phyloP scores from a whole-genome alignment of 2,329 filamentous ascomycete genomes.

The Cladosporium sp. region DNA sequence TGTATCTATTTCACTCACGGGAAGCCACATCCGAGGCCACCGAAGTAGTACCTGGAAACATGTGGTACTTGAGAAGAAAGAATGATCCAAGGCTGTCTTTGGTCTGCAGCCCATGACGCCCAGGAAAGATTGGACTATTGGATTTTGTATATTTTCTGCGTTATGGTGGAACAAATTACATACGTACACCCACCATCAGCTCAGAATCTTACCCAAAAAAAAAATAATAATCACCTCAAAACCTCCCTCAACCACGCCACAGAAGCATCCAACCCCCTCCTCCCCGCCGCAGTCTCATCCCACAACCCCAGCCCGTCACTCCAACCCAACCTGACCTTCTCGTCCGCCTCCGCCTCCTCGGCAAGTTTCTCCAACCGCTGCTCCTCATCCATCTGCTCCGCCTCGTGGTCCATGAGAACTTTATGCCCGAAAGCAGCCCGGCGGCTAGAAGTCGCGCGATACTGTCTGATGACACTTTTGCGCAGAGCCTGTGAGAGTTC shows the following conservation, averaged over 20 bases:
- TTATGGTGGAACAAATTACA: too few relatives aligned
- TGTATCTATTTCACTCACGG: conserved; percentile 5
- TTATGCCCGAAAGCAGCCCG: conserved; percentile 17
- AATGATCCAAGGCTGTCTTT: too few relatives aligned
- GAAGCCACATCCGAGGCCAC: conserved; percentile 8
- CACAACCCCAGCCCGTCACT: conserved; percentile 21
- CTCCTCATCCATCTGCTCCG: conserved; percentile 22
- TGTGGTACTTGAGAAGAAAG: too few relatives aligned
- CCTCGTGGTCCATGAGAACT: conserved; percentile 19
- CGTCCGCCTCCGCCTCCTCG: conserved; percentile 37
- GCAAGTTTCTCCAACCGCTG: conserved; percentile 35
- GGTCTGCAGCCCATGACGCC: too few relatives aligned
- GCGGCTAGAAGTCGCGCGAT: neutral
- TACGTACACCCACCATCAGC: too few relatives aligned
- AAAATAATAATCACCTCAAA: conserved; percentile 11
- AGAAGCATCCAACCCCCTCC: conserved; percentile 17
- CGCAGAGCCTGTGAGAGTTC: conserved; percentile 39
- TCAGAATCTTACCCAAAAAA: too few relatives aligned
- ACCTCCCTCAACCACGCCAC: conserved; percentile 19
- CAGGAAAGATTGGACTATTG: too few relatives aligned
- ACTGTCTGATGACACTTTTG: conserved; percentile 35
- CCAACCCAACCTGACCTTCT: conserved; percentile 30
- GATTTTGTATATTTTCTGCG: too few relatives aligned
- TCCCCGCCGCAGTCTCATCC: conserved; percentile 17
- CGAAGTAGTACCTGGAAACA: neutral